These are phyloP conservation scores for Leccinum olivaceoglutinosum DNA, from an alignment of 1,284 basidiomycete species.

Conservation along the genomic window DNA sequence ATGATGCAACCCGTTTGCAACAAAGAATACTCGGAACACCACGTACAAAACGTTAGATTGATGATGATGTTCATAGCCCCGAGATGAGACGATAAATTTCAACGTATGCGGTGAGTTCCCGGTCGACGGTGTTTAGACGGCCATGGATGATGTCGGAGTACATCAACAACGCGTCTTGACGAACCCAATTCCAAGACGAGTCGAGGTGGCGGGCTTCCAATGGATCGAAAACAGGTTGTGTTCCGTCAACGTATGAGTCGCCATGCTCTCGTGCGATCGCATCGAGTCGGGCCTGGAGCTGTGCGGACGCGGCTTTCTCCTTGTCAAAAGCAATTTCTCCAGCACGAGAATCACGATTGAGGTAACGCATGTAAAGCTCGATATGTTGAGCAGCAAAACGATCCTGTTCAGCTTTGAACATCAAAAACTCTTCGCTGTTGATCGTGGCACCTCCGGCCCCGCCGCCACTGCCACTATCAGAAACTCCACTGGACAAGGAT, in stretches of 20 bases:
- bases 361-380: constrained; percentile 94
- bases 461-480: constrained; percentile 56
- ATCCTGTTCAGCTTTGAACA: constrained; percentile 92
- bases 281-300: constrained; percentile 85
- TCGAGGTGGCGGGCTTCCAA: constrained; percentile 97
- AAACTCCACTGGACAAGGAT: constrained; percentile 67
- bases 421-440: constrained; percentile 97
- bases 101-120: constrained; percentile 39
- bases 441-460: constrained; percentile 78
- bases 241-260: constrained; percentile 90
- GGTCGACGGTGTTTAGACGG: constrained; percentile 86
- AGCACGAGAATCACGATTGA: constrained; percentile 87
- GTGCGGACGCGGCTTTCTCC: constrained; percentile 70
- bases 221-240: constrained; percentile 89
- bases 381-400: constrained; percentile 91
- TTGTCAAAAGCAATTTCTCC: constrained; percentile 87
- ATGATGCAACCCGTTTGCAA: not conserved
- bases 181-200: constrained; percentile 99
- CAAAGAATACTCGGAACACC: not conserved
- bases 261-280: constrained; percentile 87
- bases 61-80: constrained; percentile 22
- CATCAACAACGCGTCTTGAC: constrained; percentile 92
- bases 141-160: constrained; percentile 98
- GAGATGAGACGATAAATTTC: constrained; percentile 17
- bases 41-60: constrained; percentile 25